phyloP scores from a whole-genome alignment of 768 basidiomycete species.

The Macrolepiota albuminosa region DNA sequence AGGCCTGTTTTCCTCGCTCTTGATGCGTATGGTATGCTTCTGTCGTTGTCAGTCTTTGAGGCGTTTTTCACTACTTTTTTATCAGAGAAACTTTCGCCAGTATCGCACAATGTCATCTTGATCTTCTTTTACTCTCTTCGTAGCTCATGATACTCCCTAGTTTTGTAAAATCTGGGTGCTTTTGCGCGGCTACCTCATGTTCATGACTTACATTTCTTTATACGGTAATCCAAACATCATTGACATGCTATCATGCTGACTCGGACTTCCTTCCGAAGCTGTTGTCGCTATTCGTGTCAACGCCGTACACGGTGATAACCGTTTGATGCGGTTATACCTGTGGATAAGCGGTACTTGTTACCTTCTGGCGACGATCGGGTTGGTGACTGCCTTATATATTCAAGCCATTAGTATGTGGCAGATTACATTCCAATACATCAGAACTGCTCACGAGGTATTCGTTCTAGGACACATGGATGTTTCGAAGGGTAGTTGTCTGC shows the following conservation, averaged over 20 bases:
- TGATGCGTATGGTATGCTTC: slow-evolving; percentile 6
- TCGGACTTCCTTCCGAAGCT: background rate
- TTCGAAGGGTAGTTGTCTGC: slow-evolving; percentile 1
- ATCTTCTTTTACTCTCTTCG: background rate
- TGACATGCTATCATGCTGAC: background rate
- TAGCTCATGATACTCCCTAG: background rate
- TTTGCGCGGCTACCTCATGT: slow-evolving; percentile 8
- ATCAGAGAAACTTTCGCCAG: slow-evolving; percentile 2
- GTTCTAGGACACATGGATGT: background rate
- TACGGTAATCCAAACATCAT: background rate
- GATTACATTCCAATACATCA: background rate
- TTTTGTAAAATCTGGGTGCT: slow-evolving; percentile 12
- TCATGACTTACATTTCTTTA: slow-evolving; percentile 5
- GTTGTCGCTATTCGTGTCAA: slow-evolving; percentile 11
- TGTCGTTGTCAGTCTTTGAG: background rate
- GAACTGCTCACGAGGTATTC: background rate
- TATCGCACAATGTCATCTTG: background rate
- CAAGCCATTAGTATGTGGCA: background rate
- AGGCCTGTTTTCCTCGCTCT: slow-evolving; percentile 6
- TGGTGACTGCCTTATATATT: slow-evolving; percentile 1
- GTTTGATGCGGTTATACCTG: background rate
- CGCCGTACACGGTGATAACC: slow-evolving; percentile 3
- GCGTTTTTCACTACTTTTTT: background rate
- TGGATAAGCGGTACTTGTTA: slow-evolving; percentile 9
- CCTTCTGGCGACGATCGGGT: background rate